Percentiles rank a stretch among this genome's conserved stretches.
Evolutionary conservation across 768 basidiomycete species (phyloP).

Genomic region (Gloeopeniophorella convolvens): DNA sequence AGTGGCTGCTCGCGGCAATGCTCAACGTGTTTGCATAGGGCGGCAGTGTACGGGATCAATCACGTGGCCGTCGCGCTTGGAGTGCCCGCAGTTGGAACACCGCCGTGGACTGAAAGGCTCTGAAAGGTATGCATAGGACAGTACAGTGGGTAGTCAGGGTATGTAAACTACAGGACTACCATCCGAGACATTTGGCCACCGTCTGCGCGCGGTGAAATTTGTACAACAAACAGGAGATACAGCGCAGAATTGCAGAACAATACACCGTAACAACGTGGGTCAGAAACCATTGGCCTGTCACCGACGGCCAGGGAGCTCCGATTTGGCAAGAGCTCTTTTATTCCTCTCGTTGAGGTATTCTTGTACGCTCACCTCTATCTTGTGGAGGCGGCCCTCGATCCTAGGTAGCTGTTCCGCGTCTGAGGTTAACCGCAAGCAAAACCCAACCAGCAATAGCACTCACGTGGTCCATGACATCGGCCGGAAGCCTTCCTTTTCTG

Average conservation of each 20-base stretch:
- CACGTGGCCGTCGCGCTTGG: too few relatives aligned
- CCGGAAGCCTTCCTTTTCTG: conserved; percentile 11
- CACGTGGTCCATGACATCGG: conserved; percentile 18
- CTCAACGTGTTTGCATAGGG: neutral
- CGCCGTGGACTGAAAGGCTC: too few relatives aligned
- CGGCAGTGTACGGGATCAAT: too few relatives aligned
- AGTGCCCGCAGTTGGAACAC: too few relatives aligned
- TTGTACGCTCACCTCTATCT: conserved; percentile 14
- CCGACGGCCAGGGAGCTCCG: conserved; percentile 6
- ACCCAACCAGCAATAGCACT: neutral
- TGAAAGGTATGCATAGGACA: too few relatives aligned
- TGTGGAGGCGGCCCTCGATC: conserved; percentile 16
- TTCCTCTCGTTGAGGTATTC: conserved; percentile 16
- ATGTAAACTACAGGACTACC: too few relatives aligned
- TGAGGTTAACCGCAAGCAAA: too few relatives aligned
- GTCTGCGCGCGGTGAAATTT: conserved; percentile 8
- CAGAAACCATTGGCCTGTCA: neutral
- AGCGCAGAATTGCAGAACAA: conserved; percentile 4
- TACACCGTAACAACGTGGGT: neutral
- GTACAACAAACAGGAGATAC: conserved; percentile 16
- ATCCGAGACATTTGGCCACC: too few relatives aligned
- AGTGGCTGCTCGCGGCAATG: neutral
- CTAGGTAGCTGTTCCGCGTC: conserved; percentile 11
- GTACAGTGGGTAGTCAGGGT: too few relatives aligned
- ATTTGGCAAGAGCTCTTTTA: conserved; percentile 18